Evolutionary conservation across 2,329 filamentous ascomycete genomes (phyloP), one percentile per base, ranked within the genome.

Genomic region (Pseudocercospora vitis): DNA sequence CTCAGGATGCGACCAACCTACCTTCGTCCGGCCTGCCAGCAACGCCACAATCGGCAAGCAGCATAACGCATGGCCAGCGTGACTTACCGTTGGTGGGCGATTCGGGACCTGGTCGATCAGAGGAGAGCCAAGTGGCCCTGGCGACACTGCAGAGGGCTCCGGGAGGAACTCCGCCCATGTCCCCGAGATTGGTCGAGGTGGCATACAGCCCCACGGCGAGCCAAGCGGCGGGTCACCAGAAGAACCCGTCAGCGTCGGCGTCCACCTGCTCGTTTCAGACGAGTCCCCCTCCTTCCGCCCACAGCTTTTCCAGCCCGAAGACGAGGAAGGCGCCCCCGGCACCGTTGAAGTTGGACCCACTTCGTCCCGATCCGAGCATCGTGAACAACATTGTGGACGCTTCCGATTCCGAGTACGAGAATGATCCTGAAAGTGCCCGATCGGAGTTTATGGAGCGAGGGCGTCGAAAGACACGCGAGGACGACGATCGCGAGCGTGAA

Each of bases 381-480:
- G 50, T 60, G 6, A 61, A 64, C 39, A 73, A 73, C 21, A 70
- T 74, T 18, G 71, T 73, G 0, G 82, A 86, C n/a, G 84, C 85
- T 9, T 85, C 86, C 0, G 89, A 89, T 55, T 91, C 89, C 0
- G 91, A 95, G 59, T 94, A 91, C 62, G 89, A 94, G 55, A 87
- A 91, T 58, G 80, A 88, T 29, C 72, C 89, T 9, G 86, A 65
- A 18, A 66, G 64, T 42, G 67, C 67, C 45, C 63, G 67, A 11
- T 63, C 58, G 11, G 65, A 68, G 31, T 62, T 64, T 28, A 54
- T 65, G 28, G 57, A 59, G 48, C 81, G 91, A 57, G 92, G 91
- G 7, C 82, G 91, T 55, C 81, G 89, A 63, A 89, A 87, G 70
- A 96, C 91, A 2, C 82, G 91, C 48, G 90, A 92, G 69, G 89